Base-by-base conservation (phyloP, 805 yeast species). In the Ogataea trehaloabstinens region DNA sequence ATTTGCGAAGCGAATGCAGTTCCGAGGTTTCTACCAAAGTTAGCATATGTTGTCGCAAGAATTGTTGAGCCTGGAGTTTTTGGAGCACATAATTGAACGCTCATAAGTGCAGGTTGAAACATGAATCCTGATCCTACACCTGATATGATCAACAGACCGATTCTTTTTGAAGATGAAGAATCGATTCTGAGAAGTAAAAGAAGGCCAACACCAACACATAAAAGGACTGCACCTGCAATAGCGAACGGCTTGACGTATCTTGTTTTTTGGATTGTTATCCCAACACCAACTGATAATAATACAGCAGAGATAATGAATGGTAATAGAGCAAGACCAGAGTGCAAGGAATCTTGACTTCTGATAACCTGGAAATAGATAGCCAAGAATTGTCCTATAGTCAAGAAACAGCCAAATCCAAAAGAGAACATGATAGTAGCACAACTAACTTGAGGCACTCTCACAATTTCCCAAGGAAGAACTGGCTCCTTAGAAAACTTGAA, bases 281-380 rank as follows among this genome's bases (percentile, higher is more conserved):
- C 81, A 2, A 62, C 37, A 2, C 51, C 3, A 11, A 66, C 52
- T 7, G 79, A 61, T 5, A 63, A 48, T 2, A 74, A 37, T 4
- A 70, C 70, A 21, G 68, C 63, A 13, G 73, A 47, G 18, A 72
- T 54, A 34, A 74, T 63, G 24, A 60, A 34, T 1, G 80, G 76
- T 20, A 76, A 53, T 27, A 70, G 51, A 19, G 69, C 61, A 22
- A 73, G 52, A 27, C 81, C 81, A 3, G 78, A 63, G 18, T 58
- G 56, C 58, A 71, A 59, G 4, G 78, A 66, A 35, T 60, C 63
- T 28, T 62, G 56, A 10, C 61, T 68, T 31, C 56, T 60, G 6
- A 76, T 60, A 19, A 69, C 70, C 52, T 78, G 80, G 55, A 73
- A 78, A 51, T 74, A 76, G n/a, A 67, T 58, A 4, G 74, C 58